Evolutionary conservation across 495 filamentous ascomycete genomes (phyloP).

Genomic region (Penicillium cinerascens): DNA sequence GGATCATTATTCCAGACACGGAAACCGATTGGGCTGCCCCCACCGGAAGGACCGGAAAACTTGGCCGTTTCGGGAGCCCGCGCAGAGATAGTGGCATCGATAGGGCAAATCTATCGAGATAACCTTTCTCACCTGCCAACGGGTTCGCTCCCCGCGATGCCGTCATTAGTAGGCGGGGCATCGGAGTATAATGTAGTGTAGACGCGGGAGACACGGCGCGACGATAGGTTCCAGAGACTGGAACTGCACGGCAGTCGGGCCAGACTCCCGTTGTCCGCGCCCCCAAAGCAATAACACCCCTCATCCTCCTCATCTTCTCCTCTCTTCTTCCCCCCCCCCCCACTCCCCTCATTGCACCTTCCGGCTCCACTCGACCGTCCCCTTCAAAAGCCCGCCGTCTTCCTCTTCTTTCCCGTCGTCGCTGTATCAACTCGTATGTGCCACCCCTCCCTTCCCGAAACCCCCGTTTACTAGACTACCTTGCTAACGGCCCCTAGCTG

Average conservation of each 20-base stretch:
- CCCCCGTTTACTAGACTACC: too few species aligned
- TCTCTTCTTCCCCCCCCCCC: conserved; percentile 10
- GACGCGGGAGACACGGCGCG: background rate
- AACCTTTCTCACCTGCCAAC: background rate
- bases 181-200: background rate
- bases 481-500: background rate
- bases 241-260: conserved; percentile 9
- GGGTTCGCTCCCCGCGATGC: background rate
- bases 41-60: conserved; percentile 10
- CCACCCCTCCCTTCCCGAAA: background rate
- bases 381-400: conserved; percentile 16
- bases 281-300: conserved; percentile 8
- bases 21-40: too few species aligned
- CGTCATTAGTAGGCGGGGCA: background rate
- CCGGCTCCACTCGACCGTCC: conserved; percentile 18
- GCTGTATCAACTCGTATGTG: conserved; percentile 6
- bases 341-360: conserved; percentile 23
- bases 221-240: background rate
- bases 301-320: conserved; percentile 21
- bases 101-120: conserved; percentile 5
- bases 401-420: conserved; percentile 4
- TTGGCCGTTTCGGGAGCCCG: conserved; percentile 16
- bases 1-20: too few species aligned
- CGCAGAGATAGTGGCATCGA: conserved; percentile 2
- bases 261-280: conserved; percentile 6